phyloP scores from a whole-genome alignment of 331 rosid species.

The Saraca asoca region DNA sequence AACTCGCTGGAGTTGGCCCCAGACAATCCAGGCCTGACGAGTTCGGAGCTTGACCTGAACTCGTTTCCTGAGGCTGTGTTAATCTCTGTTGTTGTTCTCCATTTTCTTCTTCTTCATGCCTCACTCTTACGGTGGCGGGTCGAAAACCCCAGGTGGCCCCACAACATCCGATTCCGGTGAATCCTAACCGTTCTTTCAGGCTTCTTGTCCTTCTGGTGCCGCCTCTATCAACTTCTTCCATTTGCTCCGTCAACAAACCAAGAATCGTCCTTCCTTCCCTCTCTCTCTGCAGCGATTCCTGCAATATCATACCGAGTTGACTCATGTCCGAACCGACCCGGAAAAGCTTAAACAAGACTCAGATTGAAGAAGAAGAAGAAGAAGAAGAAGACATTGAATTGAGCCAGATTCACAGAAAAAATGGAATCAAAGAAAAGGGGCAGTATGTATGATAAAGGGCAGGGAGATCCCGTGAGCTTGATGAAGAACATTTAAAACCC shows the following conservation, averaged over 20 bases:
- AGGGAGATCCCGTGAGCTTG: slow-evolving; percentile 63
- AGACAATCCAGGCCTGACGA: slow-evolving; percentile 42
- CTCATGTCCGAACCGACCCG: slow-evolving; percentile 53
- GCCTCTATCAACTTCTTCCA: slow-evolving; percentile 61
- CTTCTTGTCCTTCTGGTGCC: slow-evolving; percentile 49
- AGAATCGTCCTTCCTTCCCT: slow-evolving; percentile 65
- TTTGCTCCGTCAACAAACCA: slow-evolving; percentile 64
- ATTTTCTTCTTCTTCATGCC: slow-evolving; percentile 41
- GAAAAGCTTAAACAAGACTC: background rate
- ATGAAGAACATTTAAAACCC: slow-evolving; percentile 41
- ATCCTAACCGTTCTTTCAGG: slow-evolving; percentile 78
- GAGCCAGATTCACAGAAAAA: background rate
- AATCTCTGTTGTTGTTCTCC: slow-evolving; percentile 25
- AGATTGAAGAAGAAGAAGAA: slow-evolving; percentile 20
- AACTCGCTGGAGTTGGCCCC: slow-evolving; percentile 33
- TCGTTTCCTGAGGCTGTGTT: slow-evolving; percentile 14
- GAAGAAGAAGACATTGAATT: slow-evolving; percentile 1
- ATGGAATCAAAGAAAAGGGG: slow-evolving; percentile 34
- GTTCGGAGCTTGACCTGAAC: slow-evolving; percentile 33
- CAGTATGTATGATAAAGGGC: slow-evolving; percentile 5
- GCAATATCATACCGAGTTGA: slow-evolving; percentile 69
- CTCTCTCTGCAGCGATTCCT: slow-evolving; percentile 62
- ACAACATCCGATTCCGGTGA: slow-evolving; percentile 72
- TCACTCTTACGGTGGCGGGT: slow-evolving; percentile 28
- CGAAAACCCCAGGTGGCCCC: slow-evolving; percentile 73